Base-by-base conservation (phyloP, 75 land plant genomes). In the Pseudotsuga menziesii region DNA sequence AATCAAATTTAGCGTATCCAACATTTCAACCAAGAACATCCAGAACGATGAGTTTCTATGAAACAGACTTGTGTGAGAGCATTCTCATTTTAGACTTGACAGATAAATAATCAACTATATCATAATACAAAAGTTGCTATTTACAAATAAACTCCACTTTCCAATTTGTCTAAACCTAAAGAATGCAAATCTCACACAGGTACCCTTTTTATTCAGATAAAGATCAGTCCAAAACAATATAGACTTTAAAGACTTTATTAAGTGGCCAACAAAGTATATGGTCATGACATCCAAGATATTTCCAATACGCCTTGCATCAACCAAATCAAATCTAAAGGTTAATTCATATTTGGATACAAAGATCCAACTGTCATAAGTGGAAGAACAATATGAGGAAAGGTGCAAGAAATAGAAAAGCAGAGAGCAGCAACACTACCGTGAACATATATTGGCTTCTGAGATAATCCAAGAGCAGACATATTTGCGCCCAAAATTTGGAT, bases 391-490 rank as follows among this genome's bases (percentile, higher is more conserved):
- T 41, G 7, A n/a, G 23, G n/a, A 69, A 17, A 69, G 39, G 20
- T 4, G 39, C n/a, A 17, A 62, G 70, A 63, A 48, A 69, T 3
- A 41, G 72, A 69, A n/a, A 25, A 36, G n/a, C 36, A 71, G 22
- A 36, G 61, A 80, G 2, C 62, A 62, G 77, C 72, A 26, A 63
- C 16, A 39, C 82, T 54, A 91, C 89, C 77, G 0, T 91, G 78
- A 25, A 83, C 76, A 82, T 96, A 97, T 64, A 97, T 97, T n/a
- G 99, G 99, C 75, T 90, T 97, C 85, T 97, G 99, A 25, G 99
- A 97, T 58, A 97, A 81, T 7, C 98, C 99, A 64, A 97, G 93
- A 35, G 99, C 99, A 76, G 99, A 97, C 99, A 97, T 94, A 75
- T 97, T 97, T 35, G 99, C 99, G 72, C 99, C 99, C 58, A 97